Conservation (phyloP, 225 moss, liverwort and hornwort species). For the Neckera pumila region DNA sequence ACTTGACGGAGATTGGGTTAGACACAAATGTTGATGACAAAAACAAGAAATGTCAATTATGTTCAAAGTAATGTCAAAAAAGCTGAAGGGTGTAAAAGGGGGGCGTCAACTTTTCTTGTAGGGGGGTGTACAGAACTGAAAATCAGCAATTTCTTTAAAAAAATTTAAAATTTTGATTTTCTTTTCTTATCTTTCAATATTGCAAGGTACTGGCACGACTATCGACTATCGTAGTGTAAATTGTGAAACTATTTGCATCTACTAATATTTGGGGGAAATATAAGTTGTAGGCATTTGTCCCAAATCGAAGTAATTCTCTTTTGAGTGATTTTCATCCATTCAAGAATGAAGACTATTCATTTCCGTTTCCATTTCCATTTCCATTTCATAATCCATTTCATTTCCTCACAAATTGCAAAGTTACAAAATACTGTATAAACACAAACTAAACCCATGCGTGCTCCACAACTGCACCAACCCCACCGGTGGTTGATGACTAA, state of each 20-base stretch:
- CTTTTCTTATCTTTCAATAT: background rate
- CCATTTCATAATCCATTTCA: background rate
- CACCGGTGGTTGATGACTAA: no score
- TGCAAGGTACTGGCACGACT: no score
- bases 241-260: background rate
- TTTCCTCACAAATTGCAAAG: background rate
- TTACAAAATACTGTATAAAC: background rate
- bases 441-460: background rate
- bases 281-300: background rate
- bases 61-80: no score
- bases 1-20: no score
- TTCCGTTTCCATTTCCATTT: no score
- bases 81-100: no score
- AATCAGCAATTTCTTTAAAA: background rate
- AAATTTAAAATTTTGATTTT: no score
- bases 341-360: background rate
- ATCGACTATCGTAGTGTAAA: no score
- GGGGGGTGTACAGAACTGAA: no score
- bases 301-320: background rate
- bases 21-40: no score
- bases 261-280: background rate
- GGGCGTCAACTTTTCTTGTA: no score
- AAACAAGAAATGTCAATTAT: no score
- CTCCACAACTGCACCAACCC: background rate
- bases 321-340: background rate